These are phyloP conservation scores for Acephala macrosclerotiorum DNA, from an alignment of 2,329 filamentous ascomycete species.

Conservation along the genomic window DNA sequence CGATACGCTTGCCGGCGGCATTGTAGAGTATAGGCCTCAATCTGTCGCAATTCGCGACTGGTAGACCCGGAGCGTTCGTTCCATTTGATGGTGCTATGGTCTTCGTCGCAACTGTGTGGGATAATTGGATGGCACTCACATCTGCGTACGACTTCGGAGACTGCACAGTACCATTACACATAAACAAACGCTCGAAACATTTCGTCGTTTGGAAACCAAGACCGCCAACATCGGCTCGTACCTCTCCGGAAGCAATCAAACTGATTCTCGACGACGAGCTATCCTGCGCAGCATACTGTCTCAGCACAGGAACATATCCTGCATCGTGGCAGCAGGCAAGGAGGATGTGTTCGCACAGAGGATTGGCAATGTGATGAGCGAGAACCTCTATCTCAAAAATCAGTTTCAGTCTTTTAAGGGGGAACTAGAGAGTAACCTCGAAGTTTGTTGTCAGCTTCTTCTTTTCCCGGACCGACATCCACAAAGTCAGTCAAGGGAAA, in stretches of 20 bases:
- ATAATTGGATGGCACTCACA: not conserved
- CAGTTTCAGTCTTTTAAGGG: not conserved
- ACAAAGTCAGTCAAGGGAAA: constrained; percentile 66
- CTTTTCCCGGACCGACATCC: constrained; percentile 64
- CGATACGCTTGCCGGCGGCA: constrained; percentile 19
- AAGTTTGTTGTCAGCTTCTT: constrained; percentile 64
- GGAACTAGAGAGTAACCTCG: constrained; percentile 50
- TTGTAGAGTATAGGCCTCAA: constrained; percentile 19
- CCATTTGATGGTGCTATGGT: not conserved
- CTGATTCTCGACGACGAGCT: constrained; percentile 12
- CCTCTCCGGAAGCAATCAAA: constrained; percentile 16
- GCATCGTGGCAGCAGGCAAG: constrained; percentile 66
- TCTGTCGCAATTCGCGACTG: constrained; percentile 13
- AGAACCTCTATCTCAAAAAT: constrained; percentile 45
- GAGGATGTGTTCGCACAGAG: constrained; percentile 65
- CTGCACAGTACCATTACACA: not conserved
- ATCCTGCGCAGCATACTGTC: constrained; percentile 16
- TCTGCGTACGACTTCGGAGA: not conserved
- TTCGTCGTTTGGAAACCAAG: constrained; percentile 21
- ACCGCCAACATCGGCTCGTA: constrained; percentile 11
- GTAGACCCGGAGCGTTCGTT: not conserved
- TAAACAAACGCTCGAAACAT: constrained; percentile 22
- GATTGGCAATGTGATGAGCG: constrained; percentile 61
- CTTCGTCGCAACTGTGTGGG: not conserved
- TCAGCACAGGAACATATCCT: constrained; percentile 62